phyloP scores from a whole-genome alignment of 192 early-diverging fungal genomes.

The Linnemannia exigua region DNA sequence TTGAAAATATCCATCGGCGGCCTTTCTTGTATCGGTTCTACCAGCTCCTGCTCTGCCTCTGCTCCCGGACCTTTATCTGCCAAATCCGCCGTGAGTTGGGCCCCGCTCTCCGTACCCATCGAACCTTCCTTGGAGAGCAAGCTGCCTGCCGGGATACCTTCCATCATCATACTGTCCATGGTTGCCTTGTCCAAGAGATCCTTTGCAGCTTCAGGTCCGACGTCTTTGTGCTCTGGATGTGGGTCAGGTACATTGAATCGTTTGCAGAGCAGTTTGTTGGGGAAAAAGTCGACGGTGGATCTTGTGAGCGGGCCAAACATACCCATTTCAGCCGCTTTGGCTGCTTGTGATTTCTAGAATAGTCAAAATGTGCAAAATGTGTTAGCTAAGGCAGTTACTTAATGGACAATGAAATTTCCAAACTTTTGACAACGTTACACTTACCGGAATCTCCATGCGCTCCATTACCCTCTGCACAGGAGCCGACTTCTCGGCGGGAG shows the following conservation, averaged over 20 bases:
- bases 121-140: background rate
- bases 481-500: background rate
- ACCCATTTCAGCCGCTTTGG: slow-evolving; percentile 67
- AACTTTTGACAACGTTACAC: background rate
- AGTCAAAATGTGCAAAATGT: background rate
- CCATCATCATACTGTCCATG: slow-evolving; percentile 56
- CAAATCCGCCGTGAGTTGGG: slow-evolving; percentile 27
- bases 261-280: slow-evolving; percentile 79
- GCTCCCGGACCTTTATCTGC: background rate
- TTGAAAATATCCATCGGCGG: slow-evolving; percentile 91
- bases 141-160: slow-evolving; percentile 16
- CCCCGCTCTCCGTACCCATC: background rate
- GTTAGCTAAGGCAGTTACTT: background rate
- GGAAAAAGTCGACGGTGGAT: slow-evolving; percentile 69
- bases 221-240: slow-evolving; percentile 69
- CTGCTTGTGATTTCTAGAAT: slow-evolving; percentile 52
- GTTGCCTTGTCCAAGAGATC: slow-evolving; percentile 61
- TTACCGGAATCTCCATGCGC: slow-evolving; percentile 45
- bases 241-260: slow-evolving; percentile 84
- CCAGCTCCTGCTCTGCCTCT: slow-evolving; percentile 19
- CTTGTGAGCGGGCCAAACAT: slow-evolving; percentile 82
- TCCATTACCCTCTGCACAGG: slow-evolving; percentile 6
- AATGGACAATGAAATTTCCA: background rate
- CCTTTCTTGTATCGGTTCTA: slow-evolving; percentile 59
- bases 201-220: slow-evolving; percentile 32